Base-by-base conservation (phyloP, 345 rosid genomes). In the Litchi chinensis region DNA sequence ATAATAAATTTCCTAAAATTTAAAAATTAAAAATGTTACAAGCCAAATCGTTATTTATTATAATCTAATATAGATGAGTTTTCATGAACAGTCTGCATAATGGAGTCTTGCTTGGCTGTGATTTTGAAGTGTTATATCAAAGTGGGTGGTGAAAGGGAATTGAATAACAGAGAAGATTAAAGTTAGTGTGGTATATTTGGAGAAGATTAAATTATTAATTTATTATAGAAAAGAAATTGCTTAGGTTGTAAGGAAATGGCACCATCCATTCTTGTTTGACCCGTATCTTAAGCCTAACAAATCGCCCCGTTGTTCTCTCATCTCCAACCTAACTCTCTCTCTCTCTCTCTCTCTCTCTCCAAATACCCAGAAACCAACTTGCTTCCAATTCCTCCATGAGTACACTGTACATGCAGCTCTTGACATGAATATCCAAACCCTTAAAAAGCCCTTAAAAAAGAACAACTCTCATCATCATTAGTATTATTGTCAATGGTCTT, bases 261-360 rank as follows among this genome's bases (percentile, higher is more conserved):
- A 76, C 85, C 73, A 81, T 80, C 77, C 68, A 76, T 87, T 90
- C 93, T 90, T 90, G 92, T 91, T 92, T 94, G 98, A 92, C 95
- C 97, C 95, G 83, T 87, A 85, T 83, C 84, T 86, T 82, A 41
- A 82, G 97, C 85, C 94, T 85, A 44, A 85, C 73, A 79, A 76
- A 52, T 83, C 92, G 92, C 89, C 80, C 76, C 85, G 76, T 60
- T 88, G 91, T 88, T 89, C 87, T 86, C 90, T 87, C 88, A 73
- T 82, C 79, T 10, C 71, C 85, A 83, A 73, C 88, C 88, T 75
- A 75, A 75, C 83, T 65, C 57, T 81, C 71, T 69, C 70, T 76
- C 86, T 26, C n/a, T n/a, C n/a, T n/a, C n/a, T n/a, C 57, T 67
- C 54, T 76, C 28, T 48, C 50, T 46, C 65, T 24, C 39, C 10